Conservation (phyloP, 2,329 filamentous ascomycete species). For the Trichophyton simii region DNA sequence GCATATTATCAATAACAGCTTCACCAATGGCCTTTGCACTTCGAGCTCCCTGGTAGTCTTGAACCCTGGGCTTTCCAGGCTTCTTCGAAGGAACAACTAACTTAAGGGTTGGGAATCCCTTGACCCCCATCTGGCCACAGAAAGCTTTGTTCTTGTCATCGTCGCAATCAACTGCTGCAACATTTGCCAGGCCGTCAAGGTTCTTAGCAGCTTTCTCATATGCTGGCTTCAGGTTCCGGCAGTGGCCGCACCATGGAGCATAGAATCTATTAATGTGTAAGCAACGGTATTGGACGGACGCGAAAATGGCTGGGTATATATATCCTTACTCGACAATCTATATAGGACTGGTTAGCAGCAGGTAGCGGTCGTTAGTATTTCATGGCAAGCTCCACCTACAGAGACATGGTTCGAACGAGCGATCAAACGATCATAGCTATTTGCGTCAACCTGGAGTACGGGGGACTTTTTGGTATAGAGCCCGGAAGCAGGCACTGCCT, state of each 20-base stretch:
- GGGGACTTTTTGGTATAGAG: constrained; percentile 79
- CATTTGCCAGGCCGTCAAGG: constrained; percentile 82
- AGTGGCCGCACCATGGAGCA: constrained; percentile 95
- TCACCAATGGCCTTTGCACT: constrained; percentile 80
- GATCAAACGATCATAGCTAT: constrained; percentile 71
- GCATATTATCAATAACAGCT: constrained; percentile 72
- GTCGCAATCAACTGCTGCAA: constrained; percentile 90
- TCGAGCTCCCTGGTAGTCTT: constrained; percentile 80
- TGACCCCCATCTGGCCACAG: constrained; percentile 71
- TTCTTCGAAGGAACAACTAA: constrained; percentile 79
- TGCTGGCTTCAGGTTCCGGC: constrained; percentile 85
- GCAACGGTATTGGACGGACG: constrained; percentile 10
- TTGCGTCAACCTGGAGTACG: constrained; percentile 68
- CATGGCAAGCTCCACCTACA: constrained; percentile 41
- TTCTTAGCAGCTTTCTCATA: constrained; percentile 89
- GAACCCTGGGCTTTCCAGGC: constrained; percentile 62
- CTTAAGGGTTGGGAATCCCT: constrained; percentile 94
- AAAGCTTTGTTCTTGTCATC: constrained; percentile 83
- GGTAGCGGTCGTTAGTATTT: not conserved
- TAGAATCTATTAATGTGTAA: constrained; percentile 57
- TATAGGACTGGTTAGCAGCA: not conserved
- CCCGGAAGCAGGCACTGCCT: constrained; percentile 47
- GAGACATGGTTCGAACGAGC: constrained; percentile 83
- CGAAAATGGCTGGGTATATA: not conserved
- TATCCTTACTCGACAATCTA: constrained; percentile 44